A percentile compares a stretch with the other conserved stretches of the same genome.
Evolutionary conservation across 345 rosid genomes (phyloP).

Genomic region (Corymbia maculata): DNA sequence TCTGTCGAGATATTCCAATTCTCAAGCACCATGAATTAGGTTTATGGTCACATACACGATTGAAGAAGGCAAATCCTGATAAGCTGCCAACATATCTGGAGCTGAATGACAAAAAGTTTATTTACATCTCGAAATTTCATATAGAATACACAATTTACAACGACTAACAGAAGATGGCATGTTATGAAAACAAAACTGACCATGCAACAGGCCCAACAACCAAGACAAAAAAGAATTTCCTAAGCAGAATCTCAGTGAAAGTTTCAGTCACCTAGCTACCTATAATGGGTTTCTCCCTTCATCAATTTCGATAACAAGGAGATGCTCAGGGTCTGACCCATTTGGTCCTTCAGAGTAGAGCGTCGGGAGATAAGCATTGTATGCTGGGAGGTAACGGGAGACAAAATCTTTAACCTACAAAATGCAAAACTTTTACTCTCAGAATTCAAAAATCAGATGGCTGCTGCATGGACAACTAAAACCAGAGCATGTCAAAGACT

Average conservation of each 20-base stretch:
- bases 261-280: not conserved
- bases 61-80: not conserved
- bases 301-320: conserved; percentile 66
- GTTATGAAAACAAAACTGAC: not conserved
- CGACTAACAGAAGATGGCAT: not conserved
- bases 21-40: not conserved
- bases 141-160: not conserved
- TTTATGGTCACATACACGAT: not conserved
- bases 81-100: not conserved
- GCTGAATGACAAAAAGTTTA: not conserved
- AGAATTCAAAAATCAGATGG: not conserved
- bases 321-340: conserved; percentile 59
- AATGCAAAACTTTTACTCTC: not conserved
- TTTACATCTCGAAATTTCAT: not conserved
- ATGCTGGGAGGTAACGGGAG: conserved; percentile 84
- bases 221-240: not conserved
- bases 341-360: conserved; percentile 86
- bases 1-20: not conserved
- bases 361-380: conserved; percentile 78
- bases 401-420: conserved; percentile 87
- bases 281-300: conserved; percentile 74
- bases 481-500: not conserved
- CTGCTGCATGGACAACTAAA: not conserved
- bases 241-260: not conserved
- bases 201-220: not conserved